Conservation (phyloP, 148 eudicot species). For the Camellia lanceoleosa region DNA sequence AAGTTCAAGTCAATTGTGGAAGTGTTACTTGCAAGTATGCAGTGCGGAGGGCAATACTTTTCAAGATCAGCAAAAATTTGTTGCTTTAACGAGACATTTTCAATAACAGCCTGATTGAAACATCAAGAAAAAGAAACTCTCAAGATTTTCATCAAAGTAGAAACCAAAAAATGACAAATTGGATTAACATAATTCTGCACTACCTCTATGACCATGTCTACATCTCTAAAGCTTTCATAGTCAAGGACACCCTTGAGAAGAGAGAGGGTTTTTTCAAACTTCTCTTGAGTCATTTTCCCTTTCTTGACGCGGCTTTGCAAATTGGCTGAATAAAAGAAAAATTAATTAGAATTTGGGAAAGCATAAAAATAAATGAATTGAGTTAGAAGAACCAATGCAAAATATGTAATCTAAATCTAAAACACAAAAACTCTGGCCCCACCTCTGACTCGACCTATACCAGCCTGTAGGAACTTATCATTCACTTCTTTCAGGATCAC, state of each 20-base stretch:
- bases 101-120: slow-evolving; percentile 77
- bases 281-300: slow-evolving; percentile 81
- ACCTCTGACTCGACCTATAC: slow-evolving; percentile 84
- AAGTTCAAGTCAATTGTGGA: slow-evolving; percentile 91
- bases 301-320: slow-evolving; percentile 86
- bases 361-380: not conserved
- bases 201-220: slow-evolving; percentile 99
- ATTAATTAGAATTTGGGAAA: slow-evolving; percentile 8
- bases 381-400: slow-evolving; percentile 5
- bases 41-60: slow-evolving; percentile 80
- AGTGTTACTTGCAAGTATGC: slow-evolving; percentile 96
- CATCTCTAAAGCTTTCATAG: slow-evolving; percentile 78
- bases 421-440: slow-evolving; percentile 17
- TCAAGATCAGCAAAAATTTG: slow-evolving; percentile 88
- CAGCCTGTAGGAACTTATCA: slow-evolving; percentile 69
- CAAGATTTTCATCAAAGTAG: not conserved
- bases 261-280: slow-evolving; percentile 70
- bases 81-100: slow-evolving; percentile 82
- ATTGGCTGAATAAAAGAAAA: slow-evolving; percentile 50
- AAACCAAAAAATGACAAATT: not conserved
- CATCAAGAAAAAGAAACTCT: slow-evolving; percentile 6
- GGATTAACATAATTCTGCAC: not conserved
- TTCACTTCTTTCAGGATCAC: slow-evolving; percentile 94
- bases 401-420: not conserved
- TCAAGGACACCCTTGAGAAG: slow-evolving; percentile 78